Evolutionary conservation across 108 stramenopile species (phyloP), one percentile per base, ranked within the genome.

Genomic region (Fragilaria crotonensis): DNA sequence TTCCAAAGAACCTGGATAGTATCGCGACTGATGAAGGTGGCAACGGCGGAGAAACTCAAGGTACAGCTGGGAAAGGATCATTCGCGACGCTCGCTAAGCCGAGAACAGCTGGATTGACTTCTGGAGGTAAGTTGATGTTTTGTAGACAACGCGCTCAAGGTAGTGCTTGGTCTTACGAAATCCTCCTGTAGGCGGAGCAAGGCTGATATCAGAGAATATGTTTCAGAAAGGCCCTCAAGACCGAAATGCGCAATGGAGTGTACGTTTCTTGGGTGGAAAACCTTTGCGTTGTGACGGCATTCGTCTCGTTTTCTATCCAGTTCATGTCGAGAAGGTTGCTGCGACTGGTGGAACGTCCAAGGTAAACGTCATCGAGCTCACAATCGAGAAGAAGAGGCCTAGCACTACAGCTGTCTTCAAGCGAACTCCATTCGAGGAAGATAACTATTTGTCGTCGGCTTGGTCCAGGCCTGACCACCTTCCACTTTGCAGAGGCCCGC

Each of bases 371-470:
- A 71, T 81, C 22, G 73, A 81, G 26, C 45, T 77, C 25, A 56
- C 63, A 0, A 58, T 80, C 2, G 57, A 71, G 29, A 66, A 68
- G 57, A 64, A 67, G 25, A 46, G 63, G 53, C 50, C 49, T 1
- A 33, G 50, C 18, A 52, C 60, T 1, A 50, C 55, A 20, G 55
- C 70, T 18, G 49, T 60, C 30, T 66, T 64, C 11, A 82, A 75
- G 44, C 57, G 76, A 20, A 73, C 72, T n/a, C 58, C 80, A 17
- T 81, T 86, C 64, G 91, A 93, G 50, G 81, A 85, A 56, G 84
- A 80, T 31, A 85, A 87, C 45, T 93, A 87, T 60, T 66, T 83
- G 33, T 51, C 75, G 17, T 76, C 80, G 28, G 76, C 84, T 1
- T 93, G 91, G 91, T 70, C 57, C 28, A 64, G 91, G 21, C 84